These are phyloP conservation scores for Salix suchowensis DNA, from an alignment of 345 rosid genomes.

Conservation along the genomic window DNA sequence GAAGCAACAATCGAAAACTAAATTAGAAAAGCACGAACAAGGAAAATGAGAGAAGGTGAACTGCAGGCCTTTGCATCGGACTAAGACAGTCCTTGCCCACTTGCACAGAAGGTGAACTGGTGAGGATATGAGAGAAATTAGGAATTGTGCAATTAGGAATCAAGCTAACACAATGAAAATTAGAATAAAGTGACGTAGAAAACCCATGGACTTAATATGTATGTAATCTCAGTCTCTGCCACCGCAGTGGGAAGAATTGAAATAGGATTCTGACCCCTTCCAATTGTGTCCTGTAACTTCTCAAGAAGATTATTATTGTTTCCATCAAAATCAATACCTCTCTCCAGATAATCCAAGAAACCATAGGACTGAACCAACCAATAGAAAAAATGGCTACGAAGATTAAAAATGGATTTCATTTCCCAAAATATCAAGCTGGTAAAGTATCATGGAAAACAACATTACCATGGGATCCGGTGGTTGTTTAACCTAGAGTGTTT, in stretches of 20 bases:
- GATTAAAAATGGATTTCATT: no score
- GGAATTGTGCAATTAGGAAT: not conserved
- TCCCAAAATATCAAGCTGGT: no score
- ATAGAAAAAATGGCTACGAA: no score
- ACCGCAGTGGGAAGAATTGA: constrained; percentile 62
- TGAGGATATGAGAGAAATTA: constrained; percentile 15
- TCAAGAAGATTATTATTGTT: constrained; percentile 72
- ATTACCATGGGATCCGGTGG: no score
- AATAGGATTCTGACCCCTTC: constrained; percentile 89
- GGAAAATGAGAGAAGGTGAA: no score
- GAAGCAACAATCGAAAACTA: no score
- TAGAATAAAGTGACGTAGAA: not conserved
- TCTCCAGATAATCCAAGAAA: constrained; percentile 88
- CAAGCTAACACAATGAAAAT: not conserved
- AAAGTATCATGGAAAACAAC: no score
- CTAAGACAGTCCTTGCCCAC: constrained; percentile 59
- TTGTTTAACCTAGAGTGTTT: no score
- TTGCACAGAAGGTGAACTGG: constrained; percentile 69
- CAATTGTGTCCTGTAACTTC: constrained; percentile 91
- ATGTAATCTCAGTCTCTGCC: constrained; percentile 73
- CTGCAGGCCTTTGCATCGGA: constrained; percentile 90
- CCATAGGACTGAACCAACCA: constrained; percentile 45
- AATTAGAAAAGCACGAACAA: no score
- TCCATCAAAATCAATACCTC: constrained; percentile 67
- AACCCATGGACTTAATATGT: constrained; percentile 38